A percentile compares a stretch with the other conserved stretches of the same genome.
Evolutionary conservation across 768 basidiomycete genomes (phyloP).

Genomic region (Wakefieldia striispora): DNA sequence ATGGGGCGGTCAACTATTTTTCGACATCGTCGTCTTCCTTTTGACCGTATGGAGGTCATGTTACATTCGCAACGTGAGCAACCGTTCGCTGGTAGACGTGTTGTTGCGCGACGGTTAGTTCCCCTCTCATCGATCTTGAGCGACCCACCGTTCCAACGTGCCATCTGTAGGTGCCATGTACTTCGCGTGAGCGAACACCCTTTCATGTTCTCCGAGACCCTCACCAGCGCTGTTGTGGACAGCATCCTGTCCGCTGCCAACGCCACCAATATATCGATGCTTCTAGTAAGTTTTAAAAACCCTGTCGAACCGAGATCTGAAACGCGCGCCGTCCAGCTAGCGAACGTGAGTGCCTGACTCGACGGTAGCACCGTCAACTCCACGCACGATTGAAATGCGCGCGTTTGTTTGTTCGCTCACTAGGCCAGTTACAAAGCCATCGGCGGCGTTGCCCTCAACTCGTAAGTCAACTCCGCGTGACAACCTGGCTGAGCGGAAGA

Average conservation of each 20-base stretch:
- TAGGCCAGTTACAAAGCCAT: not conserved
- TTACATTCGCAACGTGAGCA: conserved; percentile 1
- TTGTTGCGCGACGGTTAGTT: conserved; percentile 19
- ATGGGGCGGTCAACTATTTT: conserved; percentile 15
- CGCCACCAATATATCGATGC: conserved; percentile 5
- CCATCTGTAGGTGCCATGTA: conserved; percentile 11
- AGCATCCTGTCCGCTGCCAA: conserved; percentile 15
- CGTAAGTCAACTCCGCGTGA: not conserved
- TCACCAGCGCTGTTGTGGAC: not conserved
- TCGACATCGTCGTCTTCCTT: conserved; percentile 20
- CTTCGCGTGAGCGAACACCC: conserved; percentile 10
- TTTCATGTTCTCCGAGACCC: not conserved
- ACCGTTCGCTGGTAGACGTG: conserved; percentile 9
- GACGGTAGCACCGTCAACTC: not conserved
- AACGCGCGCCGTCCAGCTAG: not conserved
- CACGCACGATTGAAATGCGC: not conserved
- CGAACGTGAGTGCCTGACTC: conserved; percentile 2
- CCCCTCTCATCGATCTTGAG: not conserved
- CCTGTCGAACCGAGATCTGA: not conserved
- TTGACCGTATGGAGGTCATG: conserved; percentile 18
- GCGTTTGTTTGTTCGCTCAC: not conserved
- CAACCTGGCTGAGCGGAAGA: too few species aligned
- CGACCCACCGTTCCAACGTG: not conserved
- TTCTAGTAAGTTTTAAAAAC: conserved; percentile 8
- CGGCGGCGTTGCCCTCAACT: not conserved